Percentiles rank a stretch among this genome's conserved stretches.
Evolutionary conservation across 179 eudicot genomes (phyloP).

Genomic region (Silene vulgaris): DNA sequence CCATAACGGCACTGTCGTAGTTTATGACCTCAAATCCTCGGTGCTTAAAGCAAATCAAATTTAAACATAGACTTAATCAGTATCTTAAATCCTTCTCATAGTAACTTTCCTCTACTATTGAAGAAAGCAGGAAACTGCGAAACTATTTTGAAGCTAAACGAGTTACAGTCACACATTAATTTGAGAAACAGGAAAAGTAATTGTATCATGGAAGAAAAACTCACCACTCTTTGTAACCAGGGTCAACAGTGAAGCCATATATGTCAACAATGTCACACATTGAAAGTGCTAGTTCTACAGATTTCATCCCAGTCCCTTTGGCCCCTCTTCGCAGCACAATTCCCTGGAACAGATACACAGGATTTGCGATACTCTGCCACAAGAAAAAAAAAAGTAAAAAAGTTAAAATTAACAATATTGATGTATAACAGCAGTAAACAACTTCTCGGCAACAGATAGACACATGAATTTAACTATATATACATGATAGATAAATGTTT

Average conservation of each 20-base stretch:
- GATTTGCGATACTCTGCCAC: constrained; percentile 74
- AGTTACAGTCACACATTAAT: background rate
- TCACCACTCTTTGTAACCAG: constrained; percentile 94
- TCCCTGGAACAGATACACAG: constrained; percentile 96
- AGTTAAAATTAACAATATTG: constrained; percentile 1
- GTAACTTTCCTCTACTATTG: background rate
- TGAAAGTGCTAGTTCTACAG: constrained; percentile 91
- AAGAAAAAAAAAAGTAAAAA: constrained; percentile 5
- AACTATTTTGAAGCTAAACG: background rate
- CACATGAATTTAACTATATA: background rate
- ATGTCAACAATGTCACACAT: constrained; percentile 95
- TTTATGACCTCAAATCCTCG: no score
- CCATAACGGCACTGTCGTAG: no score
- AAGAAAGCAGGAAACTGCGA: background rate
- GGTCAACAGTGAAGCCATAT: constrained; percentile 97
- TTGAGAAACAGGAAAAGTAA: no score
- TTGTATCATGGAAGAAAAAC: constrained; percentile 8
- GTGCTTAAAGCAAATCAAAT: background rate
- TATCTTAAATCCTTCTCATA: background rate
- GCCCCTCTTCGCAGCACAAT: constrained; percentile 96
- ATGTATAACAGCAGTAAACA: background rate
- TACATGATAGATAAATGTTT: background rate
- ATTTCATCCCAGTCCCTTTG: constrained; percentile 98
- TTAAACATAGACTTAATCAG: background rate
- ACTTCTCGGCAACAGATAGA: background rate